Evolutionary conservation across 768 basidiomycete genomes (phyloP).

Genomic region (Tricholoma bakamatsutake): DNA sequence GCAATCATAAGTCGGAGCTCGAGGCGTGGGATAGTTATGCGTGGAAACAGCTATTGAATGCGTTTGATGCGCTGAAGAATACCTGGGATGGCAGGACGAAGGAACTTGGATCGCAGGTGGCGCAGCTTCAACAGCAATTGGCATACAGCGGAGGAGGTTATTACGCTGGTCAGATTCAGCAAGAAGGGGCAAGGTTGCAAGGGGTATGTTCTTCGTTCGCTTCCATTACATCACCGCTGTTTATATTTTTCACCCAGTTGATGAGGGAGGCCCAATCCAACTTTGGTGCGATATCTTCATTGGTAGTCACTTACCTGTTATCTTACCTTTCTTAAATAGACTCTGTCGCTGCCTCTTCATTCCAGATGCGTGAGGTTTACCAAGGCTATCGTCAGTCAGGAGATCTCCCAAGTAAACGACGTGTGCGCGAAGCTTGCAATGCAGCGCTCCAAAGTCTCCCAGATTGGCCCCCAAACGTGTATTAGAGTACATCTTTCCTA

Average conservation of each 20-base stretch:
- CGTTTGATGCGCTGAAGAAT: conserved; percentile 59
- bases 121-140: conserved; percentile 40
- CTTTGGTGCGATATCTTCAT: conserved; percentile 33
- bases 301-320: not conserved
- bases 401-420: conserved; percentile 63
- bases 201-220: conserved; percentile 36
- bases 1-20: conserved; percentile 57
- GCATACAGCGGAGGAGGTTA: conserved; percentile 39
- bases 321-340: conserved; percentile 30
- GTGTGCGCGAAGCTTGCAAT: conserved; percentile 76
- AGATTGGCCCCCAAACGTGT: conserved; percentile 57
- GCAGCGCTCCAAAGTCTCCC: conserved; percentile 68
- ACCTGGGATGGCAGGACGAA: conserved; percentile 59
- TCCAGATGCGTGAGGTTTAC: conserved; percentile 75
- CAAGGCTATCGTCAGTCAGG: conserved; percentile 68
- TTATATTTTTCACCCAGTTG: conserved; percentile 30
- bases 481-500: conserved; percentile 14
- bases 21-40: conserved; percentile 66
- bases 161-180: conserved; percentile 41
- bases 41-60: conserved; percentile 64
- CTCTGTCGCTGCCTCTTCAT: conserved; percentile 60
- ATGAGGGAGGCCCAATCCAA: conserved; percentile 50
- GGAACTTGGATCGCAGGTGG: conserved; percentile 44
- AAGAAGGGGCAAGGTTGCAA: conserved; percentile 54
- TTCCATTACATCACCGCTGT: conserved; percentile 1